Conservation (phyloP, 202 grass and related monocot species). For the Sporobolus alterniflorus region DNA sequence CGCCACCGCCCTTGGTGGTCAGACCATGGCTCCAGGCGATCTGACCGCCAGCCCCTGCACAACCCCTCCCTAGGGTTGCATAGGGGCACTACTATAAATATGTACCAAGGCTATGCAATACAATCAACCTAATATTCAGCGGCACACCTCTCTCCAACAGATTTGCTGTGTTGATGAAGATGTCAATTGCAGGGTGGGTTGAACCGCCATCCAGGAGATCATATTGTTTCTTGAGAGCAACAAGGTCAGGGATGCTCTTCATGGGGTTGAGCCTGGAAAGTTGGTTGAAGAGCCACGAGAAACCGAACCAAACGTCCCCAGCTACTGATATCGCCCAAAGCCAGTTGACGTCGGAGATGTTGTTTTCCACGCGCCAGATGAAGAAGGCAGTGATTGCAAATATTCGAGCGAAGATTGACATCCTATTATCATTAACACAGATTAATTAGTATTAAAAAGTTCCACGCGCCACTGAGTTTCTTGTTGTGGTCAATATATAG, state of each 20-base stretch:
- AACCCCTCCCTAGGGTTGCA: too few relatives aligned
- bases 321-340: slow-evolving; percentile 54
- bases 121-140: too few relatives aligned
- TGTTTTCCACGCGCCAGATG: slow-evolving; percentile 47
- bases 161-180: slow-evolving; percentile 65
- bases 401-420: slow-evolving; percentile 46
- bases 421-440: slow-evolving; percentile 3
- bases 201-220: slow-evolving; percentile 51
- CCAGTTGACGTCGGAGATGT: slow-evolving; percentile 52
- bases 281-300: slow-evolving; percentile 73
- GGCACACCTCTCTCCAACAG: too few relatives aligned
- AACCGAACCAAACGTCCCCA: slow-evolving; percentile 60
- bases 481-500: too few relatives aligned
- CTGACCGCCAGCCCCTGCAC: too few relatives aligned
- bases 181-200: slow-evolving; percentile 51
- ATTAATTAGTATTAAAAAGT: not conserved
- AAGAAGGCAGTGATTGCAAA: slow-evolving; percentile 43
- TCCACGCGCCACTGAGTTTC: too few relatives aligned
- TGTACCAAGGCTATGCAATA: too few relatives aligned
- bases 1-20: too few relatives aligned
- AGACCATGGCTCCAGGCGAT: too few relatives aligned
- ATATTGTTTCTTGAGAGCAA: slow-evolving; percentile 41
- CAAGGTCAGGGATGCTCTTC: slow-evolving; percentile 48
- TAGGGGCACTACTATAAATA: too few relatives aligned
- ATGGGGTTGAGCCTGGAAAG: slow-evolving; percentile 55